Conservation (phyloP, 2,329 filamentous ascomycete species). For the Penicillium aurantiogriseum region DNA sequence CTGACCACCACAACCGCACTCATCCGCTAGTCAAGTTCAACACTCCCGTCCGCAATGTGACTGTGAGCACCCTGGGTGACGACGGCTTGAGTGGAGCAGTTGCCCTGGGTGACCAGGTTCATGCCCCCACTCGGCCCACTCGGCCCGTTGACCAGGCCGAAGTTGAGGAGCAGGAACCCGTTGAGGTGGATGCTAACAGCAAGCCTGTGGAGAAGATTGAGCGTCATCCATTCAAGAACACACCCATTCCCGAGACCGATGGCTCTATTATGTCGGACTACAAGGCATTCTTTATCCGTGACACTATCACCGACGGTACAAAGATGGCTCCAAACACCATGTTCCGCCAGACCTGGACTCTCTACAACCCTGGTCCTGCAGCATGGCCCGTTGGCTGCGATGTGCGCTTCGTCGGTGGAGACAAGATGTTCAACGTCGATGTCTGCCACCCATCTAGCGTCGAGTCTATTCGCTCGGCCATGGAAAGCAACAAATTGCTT, state of each 20-base stretch:
- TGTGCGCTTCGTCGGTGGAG: constrained; percentile 87
- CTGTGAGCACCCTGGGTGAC: constrained; percentile 79
- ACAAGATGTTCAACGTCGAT: constrained; percentile 93
- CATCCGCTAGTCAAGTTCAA: constrained; percentile 97
- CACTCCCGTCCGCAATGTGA: constrained; percentile 84
- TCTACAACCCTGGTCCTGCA: constrained; percentile 76
- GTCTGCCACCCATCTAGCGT: constrained; percentile 75
- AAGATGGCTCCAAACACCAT: constrained; percentile 66
- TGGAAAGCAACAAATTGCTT: constrained; percentile 76
- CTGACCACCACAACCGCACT: constrained; percentile 86
- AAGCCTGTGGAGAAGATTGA: constrained; percentile 8
- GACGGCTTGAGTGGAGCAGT: constrained; percentile 64
- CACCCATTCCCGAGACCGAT: neutral
- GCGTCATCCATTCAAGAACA: neutral
- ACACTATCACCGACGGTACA: constrained; percentile 77
- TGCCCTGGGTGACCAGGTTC: constrained; percentile 69
- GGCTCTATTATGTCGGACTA: constrained; percentile 12
- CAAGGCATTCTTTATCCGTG: constrained; percentile 71
- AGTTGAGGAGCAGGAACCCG: constrained; percentile 28
- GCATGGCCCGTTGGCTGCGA: constrained; percentile 87
- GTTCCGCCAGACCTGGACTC: constrained; percentile 88
- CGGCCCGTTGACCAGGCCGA: constrained; percentile 7
- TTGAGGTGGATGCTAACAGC: constrained; percentile 22
- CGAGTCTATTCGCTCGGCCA: constrained; percentile 71
- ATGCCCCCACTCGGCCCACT: constrained; percentile 51